phyloP scores from a whole-genome alignment of 2,329 filamentous ascomycete genomes.

The Madurella fahalii region DNA sequence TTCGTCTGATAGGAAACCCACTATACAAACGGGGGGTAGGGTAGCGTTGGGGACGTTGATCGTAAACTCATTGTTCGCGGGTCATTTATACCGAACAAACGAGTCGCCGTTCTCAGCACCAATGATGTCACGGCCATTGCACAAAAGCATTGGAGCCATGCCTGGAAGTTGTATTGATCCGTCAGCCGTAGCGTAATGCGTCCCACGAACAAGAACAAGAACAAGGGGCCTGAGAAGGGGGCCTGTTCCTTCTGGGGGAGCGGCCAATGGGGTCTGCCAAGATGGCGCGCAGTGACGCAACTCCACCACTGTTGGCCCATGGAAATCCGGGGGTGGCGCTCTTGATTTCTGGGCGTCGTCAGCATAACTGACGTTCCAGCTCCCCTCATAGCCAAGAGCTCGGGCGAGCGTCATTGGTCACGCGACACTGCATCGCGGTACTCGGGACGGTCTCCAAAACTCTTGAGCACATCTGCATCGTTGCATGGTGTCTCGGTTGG shows the following conservation, averaged over 20 bases:
- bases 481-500: too few relatives aligned
- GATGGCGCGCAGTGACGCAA: constrained; percentile 11
- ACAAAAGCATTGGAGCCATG: not conserved
- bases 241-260: too few relatives aligned
- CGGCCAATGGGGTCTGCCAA: constrained; percentile 6
- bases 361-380: not conserved
- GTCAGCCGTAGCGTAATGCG: too few relatives aligned
- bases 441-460: too few relatives aligned
- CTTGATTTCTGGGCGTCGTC: not conserved
- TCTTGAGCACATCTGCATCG: too few relatives aligned
- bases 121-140: not conserved
- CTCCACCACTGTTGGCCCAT: not conserved
- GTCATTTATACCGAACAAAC: not conserved
- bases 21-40: too few relatives aligned
- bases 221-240: too few relatives aligned
- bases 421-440: not conserved
- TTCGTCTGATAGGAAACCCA: not conserved
- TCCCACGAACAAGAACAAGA: too few relatives aligned
- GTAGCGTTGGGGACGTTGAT: too few relatives aligned
- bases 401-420: constrained; percentile 4
- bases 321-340: not conserved
- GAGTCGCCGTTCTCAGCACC: not conserved
- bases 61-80: too few relatives aligned
- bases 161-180: too few relatives aligned
- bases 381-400: not conserved